These are phyloP conservation scores for Stropharia rugosoannulata DNA, from an alignment of 768 basidiomycete species.

Conservation along the genomic window DNA sequence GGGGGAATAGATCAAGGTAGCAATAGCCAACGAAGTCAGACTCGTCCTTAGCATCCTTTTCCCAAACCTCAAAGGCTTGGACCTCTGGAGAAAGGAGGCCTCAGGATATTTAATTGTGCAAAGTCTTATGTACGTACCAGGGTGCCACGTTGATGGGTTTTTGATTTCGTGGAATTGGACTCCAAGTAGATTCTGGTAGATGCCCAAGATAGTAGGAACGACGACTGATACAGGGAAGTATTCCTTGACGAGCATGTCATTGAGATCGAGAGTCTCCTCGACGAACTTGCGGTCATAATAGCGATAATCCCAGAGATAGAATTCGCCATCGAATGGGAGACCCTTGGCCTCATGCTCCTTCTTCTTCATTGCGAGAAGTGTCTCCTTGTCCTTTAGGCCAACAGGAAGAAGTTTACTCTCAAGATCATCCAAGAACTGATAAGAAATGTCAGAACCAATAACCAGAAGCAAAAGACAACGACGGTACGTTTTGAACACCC, in stretches of 20 bases:
- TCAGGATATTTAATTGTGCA: not conserved
- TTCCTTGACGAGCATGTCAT: slow-evolving; percentile 80
- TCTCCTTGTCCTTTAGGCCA: slow-evolving; percentile 62
- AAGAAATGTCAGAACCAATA: slow-evolving; percentile 5
- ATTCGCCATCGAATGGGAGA: slow-evolving; percentile 64
- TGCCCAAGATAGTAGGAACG: slow-evolving; percentile 76
- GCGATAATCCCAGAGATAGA: slow-evolving; percentile 86
- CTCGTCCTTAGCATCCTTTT: slow-evolving; percentile 67
- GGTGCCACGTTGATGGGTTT: slow-evolving; percentile 70
- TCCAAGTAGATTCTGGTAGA: slow-evolving; percentile 81
- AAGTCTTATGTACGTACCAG: slow-evolving; percentile 41
- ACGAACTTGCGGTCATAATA: slow-evolving; percentile 68
- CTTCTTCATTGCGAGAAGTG: slow-evolving; percentile 71
- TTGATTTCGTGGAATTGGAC: slow-evolving; percentile 70
- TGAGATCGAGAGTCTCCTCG: slow-evolving; percentile 66
- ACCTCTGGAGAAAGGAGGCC: slow-evolving; percentile 49
- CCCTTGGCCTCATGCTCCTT: slow-evolving; percentile 65
- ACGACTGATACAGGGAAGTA: slow-evolving; percentile 88
- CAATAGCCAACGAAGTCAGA: slow-evolving; percentile 81
- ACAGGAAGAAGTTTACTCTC: slow-evolving; percentile 73
- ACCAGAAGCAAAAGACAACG: not conserved
- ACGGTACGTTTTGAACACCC: slow-evolving; percentile 53
- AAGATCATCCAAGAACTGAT: slow-evolving; percentile 76
- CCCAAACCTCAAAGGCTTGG: slow-evolving; percentile 85
- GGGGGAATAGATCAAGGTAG: slow-evolving; percentile 86